These are phyloP conservation scores for Mesembryanthemum crystallinum DNA, from an alignment of 148 eudicot species.

Conservation along the genomic window DNA sequence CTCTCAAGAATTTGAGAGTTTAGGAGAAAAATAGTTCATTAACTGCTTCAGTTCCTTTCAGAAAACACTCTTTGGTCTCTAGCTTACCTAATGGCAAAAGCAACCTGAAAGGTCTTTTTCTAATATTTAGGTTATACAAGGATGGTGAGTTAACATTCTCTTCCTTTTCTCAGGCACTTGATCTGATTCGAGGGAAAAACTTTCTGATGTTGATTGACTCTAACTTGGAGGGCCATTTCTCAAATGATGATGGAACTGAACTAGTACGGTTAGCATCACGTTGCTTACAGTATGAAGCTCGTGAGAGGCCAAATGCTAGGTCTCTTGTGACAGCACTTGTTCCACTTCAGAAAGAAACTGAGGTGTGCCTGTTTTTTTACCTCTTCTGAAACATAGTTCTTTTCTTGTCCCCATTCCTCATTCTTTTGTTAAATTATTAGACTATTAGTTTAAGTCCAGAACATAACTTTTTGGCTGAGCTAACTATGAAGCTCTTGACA, in stretches of 20 bases:
- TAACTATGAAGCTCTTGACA: too few relatives aligned
- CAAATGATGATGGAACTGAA: slow-evolving; percentile 77
- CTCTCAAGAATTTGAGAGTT: not conserved
- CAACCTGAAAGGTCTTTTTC: not conserved
- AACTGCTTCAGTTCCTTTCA: not conserved
- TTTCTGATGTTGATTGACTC: slow-evolving; percentile 75
- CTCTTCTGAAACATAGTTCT: not conserved
- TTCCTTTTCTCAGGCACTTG: slow-evolving; percentile 60
- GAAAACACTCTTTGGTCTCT: not conserved
- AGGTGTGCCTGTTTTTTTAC: slow-evolving; percentile 36
- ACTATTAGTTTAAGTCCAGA: not conserved
- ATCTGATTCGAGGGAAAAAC: slow-evolving; percentile 73
- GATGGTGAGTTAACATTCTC: not conserved
- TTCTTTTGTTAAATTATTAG: not conserved
- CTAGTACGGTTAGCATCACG: slow-evolving; percentile 73
- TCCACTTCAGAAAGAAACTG: slow-evolving; percentile 76
- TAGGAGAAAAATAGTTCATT: not conserved
- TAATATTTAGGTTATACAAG: too few relatives aligned
- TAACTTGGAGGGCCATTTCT: slow-evolving; percentile 76
- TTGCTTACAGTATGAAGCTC: slow-evolving; percentile 81
- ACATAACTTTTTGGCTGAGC: too few relatives aligned
- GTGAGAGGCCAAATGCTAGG: slow-evolving; percentile 78
- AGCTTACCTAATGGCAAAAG: not conserved
- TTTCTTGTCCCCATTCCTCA: not conserved
- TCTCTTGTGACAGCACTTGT: slow-evolving; percentile 58